A percentile compares a stretch with the other conserved stretches of the same genome.
Conservation (phyloP, 441 rosid genomes). For the Eugenia klotzschiana region DNA sequence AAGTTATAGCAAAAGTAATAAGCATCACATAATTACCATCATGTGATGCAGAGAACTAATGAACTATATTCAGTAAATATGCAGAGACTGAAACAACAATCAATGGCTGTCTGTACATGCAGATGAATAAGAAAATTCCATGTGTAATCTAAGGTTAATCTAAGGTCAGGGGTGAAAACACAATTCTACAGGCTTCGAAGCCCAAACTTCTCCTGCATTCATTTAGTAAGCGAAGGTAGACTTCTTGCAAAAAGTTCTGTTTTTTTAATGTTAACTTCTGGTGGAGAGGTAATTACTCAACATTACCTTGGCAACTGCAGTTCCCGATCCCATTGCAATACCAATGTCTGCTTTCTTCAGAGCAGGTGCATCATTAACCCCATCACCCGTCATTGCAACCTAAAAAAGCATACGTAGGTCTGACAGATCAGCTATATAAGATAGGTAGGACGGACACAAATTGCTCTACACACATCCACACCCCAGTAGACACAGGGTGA, state of each 20-base stretch:
- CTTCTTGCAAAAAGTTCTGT: neutral
- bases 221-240: neutral
- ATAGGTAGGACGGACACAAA: neutral
- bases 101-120: neutral
- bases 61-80: neutral
- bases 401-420: slow-evolving; percentile 8
- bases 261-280: neutral
- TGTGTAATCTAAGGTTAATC: neutral
- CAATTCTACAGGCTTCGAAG: neutral
- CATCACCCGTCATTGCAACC: slow-evolving; percentile 99
- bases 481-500: neutral
- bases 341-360: slow-evolving; percentile 96
- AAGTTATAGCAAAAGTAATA: neutral
- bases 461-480: neutral
- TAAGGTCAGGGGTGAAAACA: neutral
- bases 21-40: neutral
- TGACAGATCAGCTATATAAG: neutral
- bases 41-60: neutral
- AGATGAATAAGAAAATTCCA: neutral
- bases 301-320: slow-evolving; percentile 94
- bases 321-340: slow-evolving; percentile 99
- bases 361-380: slow-evolving; percentile 99
- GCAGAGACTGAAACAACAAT: neutral
- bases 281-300: neutral
- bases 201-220: neutral